phyloP scores from a whole-genome alignment of 805 yeast species.

The Phaffomyces opuntiae region DNA sequence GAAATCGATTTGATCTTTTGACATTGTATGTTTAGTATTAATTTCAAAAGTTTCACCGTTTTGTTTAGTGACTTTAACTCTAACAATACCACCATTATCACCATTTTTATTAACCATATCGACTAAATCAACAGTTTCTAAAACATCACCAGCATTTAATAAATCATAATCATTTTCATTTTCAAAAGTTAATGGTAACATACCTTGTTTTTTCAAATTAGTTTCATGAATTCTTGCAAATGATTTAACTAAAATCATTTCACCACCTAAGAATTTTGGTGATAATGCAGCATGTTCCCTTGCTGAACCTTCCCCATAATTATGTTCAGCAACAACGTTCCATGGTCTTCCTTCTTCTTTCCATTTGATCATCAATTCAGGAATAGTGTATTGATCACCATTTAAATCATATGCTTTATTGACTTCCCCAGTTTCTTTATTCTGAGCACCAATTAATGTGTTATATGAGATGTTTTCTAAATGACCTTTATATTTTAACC shows the following conservation, averaged over 20 bases:
- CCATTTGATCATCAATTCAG: constrained; percentile 97
- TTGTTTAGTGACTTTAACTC: constrained; percentile 64
- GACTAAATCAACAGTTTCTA: constrained; percentile 65
- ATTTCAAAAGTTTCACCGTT: constrained; percentile 67
- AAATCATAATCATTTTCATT: constrained; percentile 84
- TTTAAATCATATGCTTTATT: constrained; percentile 84
- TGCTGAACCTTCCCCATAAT: constrained; percentile 98
- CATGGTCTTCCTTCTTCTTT: constrained; percentile 78
- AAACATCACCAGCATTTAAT: constrained; percentile 66
- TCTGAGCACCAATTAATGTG: constrained; percentile 94
- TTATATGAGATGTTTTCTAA: constrained; percentile 91
- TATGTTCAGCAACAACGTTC: constrained; percentile 95
- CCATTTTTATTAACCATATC: constrained; percentile 80
- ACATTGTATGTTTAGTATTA: constrained; percentile 90
- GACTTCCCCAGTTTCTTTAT: constrained; percentile 94
- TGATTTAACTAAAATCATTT: constrained; percentile 81
- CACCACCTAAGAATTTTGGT: constrained; percentile 91
- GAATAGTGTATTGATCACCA: constrained; percentile 72
- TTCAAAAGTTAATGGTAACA: constrained; percentile 91
- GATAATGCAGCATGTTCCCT: constrained; percentile 98
- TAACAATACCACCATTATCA: constrained; percentile 77
- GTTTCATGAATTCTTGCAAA: constrained; percentile 99
- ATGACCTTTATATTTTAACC: constrained; percentile 98
- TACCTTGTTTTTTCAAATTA: constrained; percentile 95
- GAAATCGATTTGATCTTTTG: constrained; percentile 90